These are phyloP conservation scores for Fusarium duplospermum DNA, from an alignment of 2,329 filamentous ascomycete species.

Conservation along the genomic window DNA sequence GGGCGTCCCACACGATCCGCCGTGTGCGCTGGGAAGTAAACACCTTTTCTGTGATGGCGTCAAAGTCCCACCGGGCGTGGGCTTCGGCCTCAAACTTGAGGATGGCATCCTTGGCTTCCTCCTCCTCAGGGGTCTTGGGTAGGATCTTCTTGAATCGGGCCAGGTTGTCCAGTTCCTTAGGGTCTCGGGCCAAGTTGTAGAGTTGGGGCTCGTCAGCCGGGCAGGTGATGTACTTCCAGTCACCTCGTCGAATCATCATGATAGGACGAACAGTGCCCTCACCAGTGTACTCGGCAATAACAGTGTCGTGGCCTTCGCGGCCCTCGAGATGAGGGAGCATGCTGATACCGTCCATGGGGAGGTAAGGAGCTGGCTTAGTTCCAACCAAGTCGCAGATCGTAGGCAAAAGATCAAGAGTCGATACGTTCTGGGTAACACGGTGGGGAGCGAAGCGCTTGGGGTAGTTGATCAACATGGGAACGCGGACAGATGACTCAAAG, in stretches of 20 bases:
- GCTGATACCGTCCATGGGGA: slow-evolving; percentile 89
- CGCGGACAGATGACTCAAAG: slow-evolving; percentile 90
- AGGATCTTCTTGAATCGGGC: slow-evolving; percentile 58
- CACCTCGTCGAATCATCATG: slow-evolving; percentile 92
- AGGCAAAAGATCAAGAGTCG: slow-evolving; percentile 89
- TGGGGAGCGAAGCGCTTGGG: slow-evolving; percentile 80
- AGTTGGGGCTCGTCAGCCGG: slow-evolving; percentile 86
- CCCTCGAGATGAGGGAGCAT: slow-evolving; percentile 81
- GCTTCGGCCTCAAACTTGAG: slow-evolving; percentile 80
- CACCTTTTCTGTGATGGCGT: slow-evolving; percentile 79
- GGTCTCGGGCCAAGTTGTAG: slow-evolving; percentile 82
- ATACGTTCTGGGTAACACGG: slow-evolving; percentile 85
- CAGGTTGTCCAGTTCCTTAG: slow-evolving; percentile 81
- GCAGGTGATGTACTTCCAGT: slow-evolving; percentile 92
- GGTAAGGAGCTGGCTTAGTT: slow-evolving; percentile 72
- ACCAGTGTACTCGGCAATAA: slow-evolving; percentile 95
- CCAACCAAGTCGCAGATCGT: slow-evolving; percentile 88
- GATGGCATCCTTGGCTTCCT: slow-evolving; percentile 62
- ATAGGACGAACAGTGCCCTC: slow-evolving; percentile 90
- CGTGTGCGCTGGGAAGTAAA: slow-evolving; percentile 82
- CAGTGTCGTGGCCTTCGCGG: slow-evolving; percentile 79
- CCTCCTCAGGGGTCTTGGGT: slow-evolving; percentile 56
- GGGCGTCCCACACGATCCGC: slow-evolving; percentile 81
- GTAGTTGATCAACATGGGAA: slow-evolving; percentile 87
- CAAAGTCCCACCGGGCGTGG: slow-evolving; percentile 81